Evolutionary conservation across 495 filamentous ascomycete species (phyloP).

Genomic region (Lindgomyces ingoldianus): DNA sequence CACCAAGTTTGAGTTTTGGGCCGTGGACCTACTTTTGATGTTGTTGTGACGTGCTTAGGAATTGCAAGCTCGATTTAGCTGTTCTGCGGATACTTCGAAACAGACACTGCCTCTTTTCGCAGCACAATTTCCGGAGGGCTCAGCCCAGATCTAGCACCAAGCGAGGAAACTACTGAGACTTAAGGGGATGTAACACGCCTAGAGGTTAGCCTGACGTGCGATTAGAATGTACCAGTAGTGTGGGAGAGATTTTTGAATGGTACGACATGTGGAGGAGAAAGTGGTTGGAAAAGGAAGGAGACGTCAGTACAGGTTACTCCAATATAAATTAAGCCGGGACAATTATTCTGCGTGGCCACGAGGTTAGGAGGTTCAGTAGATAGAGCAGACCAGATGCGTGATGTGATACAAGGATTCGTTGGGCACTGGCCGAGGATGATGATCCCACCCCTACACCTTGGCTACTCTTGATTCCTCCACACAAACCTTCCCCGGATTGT

Average conservation of each 20-base stretch:
- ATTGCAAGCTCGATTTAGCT: no score
- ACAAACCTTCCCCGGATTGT: constrained; percentile 6
- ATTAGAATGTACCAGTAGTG: no score
- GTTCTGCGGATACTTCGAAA: no score
- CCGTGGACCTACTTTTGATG: no score
- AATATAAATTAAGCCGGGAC: background rate
- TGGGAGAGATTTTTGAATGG: no score
- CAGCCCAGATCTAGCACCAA: background rate
- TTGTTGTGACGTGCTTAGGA: no score
- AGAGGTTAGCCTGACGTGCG: no score
- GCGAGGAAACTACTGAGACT: no score
- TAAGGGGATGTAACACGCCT: no score
- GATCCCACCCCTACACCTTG: no score
- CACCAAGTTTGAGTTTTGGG: no score
- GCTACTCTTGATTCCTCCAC: constrained; percentile 2
- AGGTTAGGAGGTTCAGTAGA: background rate
- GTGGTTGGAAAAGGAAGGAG: background rate
- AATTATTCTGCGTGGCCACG: background rate
- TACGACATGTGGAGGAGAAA: no score
- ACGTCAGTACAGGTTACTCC: background rate
- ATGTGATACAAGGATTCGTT: constrained; percentile 9
- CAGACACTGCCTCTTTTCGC: background rate
- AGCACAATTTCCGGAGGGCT: background rate
- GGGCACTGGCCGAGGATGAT: background rate
- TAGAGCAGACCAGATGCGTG: background rate